Percentiles rank a stretch among this genome's conserved stretches.
These are phyloP conservation scores for Cyanophora paradoxa DNA, from an alignment of 78 protist species.

Conservation along the genomic window DNA sequence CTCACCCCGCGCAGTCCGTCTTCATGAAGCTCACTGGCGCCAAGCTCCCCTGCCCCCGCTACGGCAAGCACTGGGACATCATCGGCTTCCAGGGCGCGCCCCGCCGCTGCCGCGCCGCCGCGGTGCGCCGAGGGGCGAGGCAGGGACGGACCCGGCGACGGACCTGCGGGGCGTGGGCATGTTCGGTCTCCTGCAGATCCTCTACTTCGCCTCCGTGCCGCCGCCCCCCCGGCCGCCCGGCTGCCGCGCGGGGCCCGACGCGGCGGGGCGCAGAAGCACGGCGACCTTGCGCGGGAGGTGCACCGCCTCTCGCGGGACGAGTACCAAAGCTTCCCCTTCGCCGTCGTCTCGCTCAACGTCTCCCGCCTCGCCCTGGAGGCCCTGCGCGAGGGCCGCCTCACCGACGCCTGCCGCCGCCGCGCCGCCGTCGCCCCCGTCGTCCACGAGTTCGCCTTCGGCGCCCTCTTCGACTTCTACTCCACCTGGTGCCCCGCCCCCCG, in stretches of 20 bases:
- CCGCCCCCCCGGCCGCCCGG: no score
- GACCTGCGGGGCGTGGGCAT: neutral
- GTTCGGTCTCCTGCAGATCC: neutral
- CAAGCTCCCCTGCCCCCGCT: no score
- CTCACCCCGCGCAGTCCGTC: no score
- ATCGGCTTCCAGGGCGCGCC: neutral
- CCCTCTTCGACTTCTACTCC: no score
- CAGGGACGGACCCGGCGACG: neutral
- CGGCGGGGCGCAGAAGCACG: neutral
- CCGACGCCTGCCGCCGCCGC: neutral
- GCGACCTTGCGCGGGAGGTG: no score
- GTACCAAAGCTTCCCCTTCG: neutral
- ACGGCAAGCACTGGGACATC: neutral
- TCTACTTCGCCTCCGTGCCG: neutral
- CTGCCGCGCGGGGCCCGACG: neutral
- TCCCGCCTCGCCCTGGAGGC: neutral
- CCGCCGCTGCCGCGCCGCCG: neutral
- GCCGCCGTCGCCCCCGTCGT: neutral
- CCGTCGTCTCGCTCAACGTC: neutral
- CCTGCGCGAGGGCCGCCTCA: neutral
- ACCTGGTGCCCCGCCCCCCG: no score
- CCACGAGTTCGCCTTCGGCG: neutral
- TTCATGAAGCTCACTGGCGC: no score
- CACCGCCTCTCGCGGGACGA: neutral
- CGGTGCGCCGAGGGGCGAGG: neutral